Evolutionary conservation across 2,329 filamentous ascomycete genomes (phyloP).

Genomic region (Aspergillus sojae): DNA sequence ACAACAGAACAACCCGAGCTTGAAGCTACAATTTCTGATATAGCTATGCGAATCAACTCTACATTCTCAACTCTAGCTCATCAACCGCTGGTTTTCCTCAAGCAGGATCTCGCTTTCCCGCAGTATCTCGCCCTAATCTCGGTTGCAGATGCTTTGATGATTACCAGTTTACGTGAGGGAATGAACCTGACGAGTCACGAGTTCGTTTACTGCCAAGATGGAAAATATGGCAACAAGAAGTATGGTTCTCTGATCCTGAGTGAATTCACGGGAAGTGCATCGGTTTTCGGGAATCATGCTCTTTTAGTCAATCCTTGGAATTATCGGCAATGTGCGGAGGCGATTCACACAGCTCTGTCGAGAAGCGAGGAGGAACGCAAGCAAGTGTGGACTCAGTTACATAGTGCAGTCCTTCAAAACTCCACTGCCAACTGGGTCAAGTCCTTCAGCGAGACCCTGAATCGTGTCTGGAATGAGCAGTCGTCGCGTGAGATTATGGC

Average conservation of each 20-base stretch:
- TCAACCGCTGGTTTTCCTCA: slow-evolving; percentile 88
- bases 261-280: slow-evolving; percentile 91
- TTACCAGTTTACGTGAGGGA: slow-evolving; percentile 91
- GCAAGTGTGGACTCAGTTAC: slow-evolving; percentile 72
- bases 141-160: slow-evolving; percentile 88
- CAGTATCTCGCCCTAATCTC: slow-evolving; percentile 92
- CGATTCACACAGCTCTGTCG: slow-evolving; percentile 79
- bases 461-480: slow-evolving; percentile 80
- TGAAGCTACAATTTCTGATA: slow-evolving; percentile 85
- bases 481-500: slow-evolving; percentile 81
- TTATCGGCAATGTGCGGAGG: slow-evolving; percentile 82
- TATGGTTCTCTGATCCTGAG: slow-evolving; percentile 88
- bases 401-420: slow-evolving; percentile 73
- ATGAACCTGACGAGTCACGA: slow-evolving; percentile 98
- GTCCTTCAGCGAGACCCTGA: slow-evolving; percentile 71
- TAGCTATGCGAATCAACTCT: slow-evolving; percentile 92
- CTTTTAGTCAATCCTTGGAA: slow-evolving; percentile 95
- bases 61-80: slow-evolving; percentile 88
- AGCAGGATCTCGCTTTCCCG: slow-evolving; percentile 89
- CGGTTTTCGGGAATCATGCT: slow-evolving; percentile 78
- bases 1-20: slow-evolving; percentile 86
- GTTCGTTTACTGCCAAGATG: slow-evolving; percentile 91
- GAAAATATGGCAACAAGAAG: slow-evolving; percentile 71
- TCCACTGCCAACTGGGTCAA: slow-evolving; percentile 85
- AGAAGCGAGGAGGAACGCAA: slow-evolving; percentile 77